phyloP scores from a whole-genome alignment of 2,329 filamentous ascomycete genomes.

The Aspergillus hiratsukae region DNA sequence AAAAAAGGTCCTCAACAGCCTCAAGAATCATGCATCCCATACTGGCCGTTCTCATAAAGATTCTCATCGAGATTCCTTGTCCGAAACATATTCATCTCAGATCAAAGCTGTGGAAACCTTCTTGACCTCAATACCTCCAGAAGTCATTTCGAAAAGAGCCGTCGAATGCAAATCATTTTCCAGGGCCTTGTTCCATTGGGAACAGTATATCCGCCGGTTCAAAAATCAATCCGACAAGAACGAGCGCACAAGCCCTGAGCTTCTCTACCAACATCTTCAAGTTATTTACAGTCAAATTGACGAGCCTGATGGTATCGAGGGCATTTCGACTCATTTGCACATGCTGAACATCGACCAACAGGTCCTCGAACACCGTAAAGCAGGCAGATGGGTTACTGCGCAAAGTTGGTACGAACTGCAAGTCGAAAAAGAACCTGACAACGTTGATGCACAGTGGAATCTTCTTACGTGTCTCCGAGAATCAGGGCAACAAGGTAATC shows the following conservation, averaged over 20 bases:
- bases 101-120: slow-evolving; percentile 67
- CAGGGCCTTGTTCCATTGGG: slow-evolving; percentile 87
- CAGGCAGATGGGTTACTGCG: slow-evolving; percentile 87
- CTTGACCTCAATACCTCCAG: slow-evolving; percentile 63
- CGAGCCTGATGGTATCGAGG: slow-evolving; percentile 93
- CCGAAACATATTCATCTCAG: slow-evolving; percentile 34
- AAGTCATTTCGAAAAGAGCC: slow-evolving; percentile 73
- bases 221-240: slow-evolving; percentile 43
- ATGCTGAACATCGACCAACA: slow-evolving; percentile 91
- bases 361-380: slow-evolving; percentile 85
- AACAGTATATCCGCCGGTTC: slow-evolving; percentile 73
- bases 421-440: slow-evolving; percentile 71
- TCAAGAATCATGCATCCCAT: slow-evolving; percentile 24
- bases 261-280: slow-evolving; percentile 73
- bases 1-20: slow-evolving; percentile 46
- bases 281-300: slow-evolving; percentile 97
- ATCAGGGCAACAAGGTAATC: slow-evolving; percentile 85
- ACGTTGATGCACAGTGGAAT: slow-evolving; percentile 73
- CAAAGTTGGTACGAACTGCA: slow-evolving; percentile 98
- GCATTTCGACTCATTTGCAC: slow-evolving; percentile 81
- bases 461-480: slow-evolving; percentile 85
- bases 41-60: slow-evolving; percentile 27
- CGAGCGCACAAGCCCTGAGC: slow-evolving; percentile 52
- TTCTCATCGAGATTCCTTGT: slow-evolving; percentile 20
- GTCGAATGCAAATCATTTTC: slow-evolving; percentile 94